Conservation (phyloP, 2,329 filamentous ascomycete species). For the Pyrenochaeta sp. region DNA sequence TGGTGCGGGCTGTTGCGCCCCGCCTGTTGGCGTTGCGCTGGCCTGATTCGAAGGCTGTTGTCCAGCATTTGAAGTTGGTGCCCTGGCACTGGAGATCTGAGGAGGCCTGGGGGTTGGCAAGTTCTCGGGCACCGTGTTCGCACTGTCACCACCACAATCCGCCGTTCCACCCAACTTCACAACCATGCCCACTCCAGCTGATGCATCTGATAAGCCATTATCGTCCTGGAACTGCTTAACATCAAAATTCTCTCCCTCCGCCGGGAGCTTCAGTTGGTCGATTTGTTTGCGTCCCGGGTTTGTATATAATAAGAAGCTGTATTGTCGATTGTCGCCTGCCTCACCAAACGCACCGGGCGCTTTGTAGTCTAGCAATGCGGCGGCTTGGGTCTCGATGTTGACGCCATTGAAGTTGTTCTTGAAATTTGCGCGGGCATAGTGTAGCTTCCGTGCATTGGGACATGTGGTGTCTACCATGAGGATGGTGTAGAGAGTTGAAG, state of each 20-base stretch:
- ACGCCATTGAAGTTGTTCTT: slow-evolving; percentile 35
- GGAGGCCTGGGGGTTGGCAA: slow-evolving; percentile 9
- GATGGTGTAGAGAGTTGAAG: slow-evolving; percentile 37
- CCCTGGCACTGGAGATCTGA: background rate
- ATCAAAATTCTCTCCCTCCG: slow-evolving; percentile 36
- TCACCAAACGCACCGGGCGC: slow-evolving; percentile 43
- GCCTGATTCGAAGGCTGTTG: slow-evolving; percentile 2
- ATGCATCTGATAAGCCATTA: slow-evolving; percentile 37
- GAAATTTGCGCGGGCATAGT: slow-evolving; percentile 45
- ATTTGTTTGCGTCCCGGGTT: slow-evolving; percentile 36
- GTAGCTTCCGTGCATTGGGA: slow-evolving; percentile 34
- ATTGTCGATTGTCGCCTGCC: slow-evolving; percentile 40
- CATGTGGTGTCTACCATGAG: slow-evolving; percentile 46
- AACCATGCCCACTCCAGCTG: slow-evolving; percentile 44
- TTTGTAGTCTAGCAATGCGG: slow-evolving; percentile 35
- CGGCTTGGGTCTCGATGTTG: slow-evolving; percentile 30
- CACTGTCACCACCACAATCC: slow-evolving; percentile 18
- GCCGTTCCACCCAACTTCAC: slow-evolving; percentile 42
- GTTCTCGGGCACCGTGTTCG: slow-evolving; percentile 12
- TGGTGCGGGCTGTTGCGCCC: background rate
- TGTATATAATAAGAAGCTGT: slow-evolving; percentile 44
- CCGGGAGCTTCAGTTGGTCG: slow-evolving; percentile 32
- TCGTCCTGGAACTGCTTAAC: slow-evolving; percentile 38
- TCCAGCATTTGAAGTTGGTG: slow-evolving; percentile 1
- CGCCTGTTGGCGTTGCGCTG: background rate